Evolutionary conservation across 2,329 filamentous ascomycete genomes (phyloP).

Genomic region (Coniochaeta sp.): DNA sequence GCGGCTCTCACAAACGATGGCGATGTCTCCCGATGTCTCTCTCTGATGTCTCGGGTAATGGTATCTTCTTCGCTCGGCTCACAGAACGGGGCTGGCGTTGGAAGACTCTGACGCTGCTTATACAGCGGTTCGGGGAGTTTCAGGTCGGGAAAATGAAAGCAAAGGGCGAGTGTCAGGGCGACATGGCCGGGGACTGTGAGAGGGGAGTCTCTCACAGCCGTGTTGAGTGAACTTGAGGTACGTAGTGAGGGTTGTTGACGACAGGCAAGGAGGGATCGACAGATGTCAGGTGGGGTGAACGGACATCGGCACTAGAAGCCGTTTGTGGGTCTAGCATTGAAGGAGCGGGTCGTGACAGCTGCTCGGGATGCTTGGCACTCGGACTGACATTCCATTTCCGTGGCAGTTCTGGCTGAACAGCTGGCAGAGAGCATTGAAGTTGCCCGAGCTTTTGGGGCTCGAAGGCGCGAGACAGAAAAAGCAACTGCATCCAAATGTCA

Average conservation of each 20-base stretch:
- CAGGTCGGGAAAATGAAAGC: background rate
- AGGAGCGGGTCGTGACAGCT: background rate
- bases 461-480: too few relatives aligned
- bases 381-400: too few relatives aligned
- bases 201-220: background rate
- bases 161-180: background rate
- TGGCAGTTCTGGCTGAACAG: too few relatives aligned
- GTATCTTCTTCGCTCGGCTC: background rate
- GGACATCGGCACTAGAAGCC: background rate
- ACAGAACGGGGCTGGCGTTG: background rate
- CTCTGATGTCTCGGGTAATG: conserved; percentile 1
- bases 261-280: background rate
- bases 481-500: too few relatives aligned
- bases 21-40: too few relatives aligned
- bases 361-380: background rate
- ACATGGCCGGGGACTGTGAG: background rate
- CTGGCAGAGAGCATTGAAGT: too few relatives aligned
- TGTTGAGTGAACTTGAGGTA: background rate
- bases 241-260: background rate
- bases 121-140: background rate
- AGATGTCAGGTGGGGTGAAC: background rate
- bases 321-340: background rate
- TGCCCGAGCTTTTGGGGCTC: too few relatives aligned
- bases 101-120: background rate
- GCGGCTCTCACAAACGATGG: background rate